Conservation (phyloP, 352 stramenopile genomes). For the Phytopythium mirpurense region DNA sequence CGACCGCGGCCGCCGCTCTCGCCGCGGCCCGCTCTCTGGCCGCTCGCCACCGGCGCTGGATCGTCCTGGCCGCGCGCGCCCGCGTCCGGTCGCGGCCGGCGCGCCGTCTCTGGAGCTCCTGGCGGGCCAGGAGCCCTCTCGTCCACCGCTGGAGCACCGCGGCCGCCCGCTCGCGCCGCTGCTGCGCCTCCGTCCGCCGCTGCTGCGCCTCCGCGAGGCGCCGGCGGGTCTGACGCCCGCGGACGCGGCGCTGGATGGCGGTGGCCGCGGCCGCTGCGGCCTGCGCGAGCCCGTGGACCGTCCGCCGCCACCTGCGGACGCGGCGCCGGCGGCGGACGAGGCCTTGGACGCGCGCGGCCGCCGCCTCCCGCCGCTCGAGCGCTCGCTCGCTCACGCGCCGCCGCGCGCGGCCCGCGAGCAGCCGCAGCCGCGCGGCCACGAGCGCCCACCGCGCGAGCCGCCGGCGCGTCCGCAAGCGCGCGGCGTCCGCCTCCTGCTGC, state of each 20-base stretch:
- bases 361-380: background rate
- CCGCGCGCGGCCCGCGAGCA: background rate
- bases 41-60: background rate
- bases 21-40: background rate
- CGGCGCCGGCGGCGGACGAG: background rate
- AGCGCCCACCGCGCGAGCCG: background rate
- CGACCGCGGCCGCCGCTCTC: background rate
- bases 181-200: constrained; percentile 21
- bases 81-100: background rate
- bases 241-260: constrained; percentile 11
- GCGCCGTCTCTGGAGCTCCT: constrained; percentile 6
- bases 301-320: background rate
- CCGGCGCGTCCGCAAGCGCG: no score
- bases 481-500: background rate
- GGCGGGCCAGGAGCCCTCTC: constrained; percentile 25
- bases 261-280: background rate
- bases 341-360: background rate
- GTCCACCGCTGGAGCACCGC: constrained; percentile 35
- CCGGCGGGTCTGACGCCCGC: constrained; percentile 16
- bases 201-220: constrained; percentile 8
- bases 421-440: background rate
- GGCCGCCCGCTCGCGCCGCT: constrained; percentile 21
- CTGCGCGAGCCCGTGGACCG: constrained; percentile 2
- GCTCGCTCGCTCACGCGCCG: background rate
- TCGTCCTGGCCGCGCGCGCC: background rate